Evolutionary conservation across 805 yeast genomes (phyloP), one percentile per base, ranked within the genome.

Genomic region (Debaryomyces maramus): DNA sequence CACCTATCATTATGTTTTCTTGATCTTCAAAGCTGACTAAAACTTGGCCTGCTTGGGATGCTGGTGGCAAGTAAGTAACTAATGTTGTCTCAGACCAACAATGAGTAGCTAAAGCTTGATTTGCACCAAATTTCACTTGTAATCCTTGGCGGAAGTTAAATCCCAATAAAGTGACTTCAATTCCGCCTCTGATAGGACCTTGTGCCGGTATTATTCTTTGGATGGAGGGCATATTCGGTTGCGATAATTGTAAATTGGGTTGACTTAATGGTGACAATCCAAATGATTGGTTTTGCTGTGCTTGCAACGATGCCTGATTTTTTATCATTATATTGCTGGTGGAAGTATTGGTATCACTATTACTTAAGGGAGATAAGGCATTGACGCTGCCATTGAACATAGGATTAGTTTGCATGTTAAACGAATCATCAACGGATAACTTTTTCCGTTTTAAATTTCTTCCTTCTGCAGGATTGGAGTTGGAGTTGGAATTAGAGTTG

Each of bases 81-180:
- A 93, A 85, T 0, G 99, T 93, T 1, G 93, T 77, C 28, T 86
- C 93, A 34, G 95, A 87, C 99, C 99, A 93, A 63, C 96, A 90
- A 55, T 89, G 96, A 0, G 97, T 88, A 3, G 93, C 85, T 22
- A 86, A 62, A 0, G 93, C 88, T 43, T 75, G 68, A 56, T 81
- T 81, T 9, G 83, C 80, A 23, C 99, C 99, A 65, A 93, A 93
- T 62, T 84, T 84, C 11, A 91, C 96, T 17, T 72, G 70, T 42
- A 91, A 67, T 0, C 95, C 96, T 13, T 85, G 85, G 39, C 83
- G 80, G 72, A 93, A 93, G 43, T 88, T 86, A 35, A 82, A 75
- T 2, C 99, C 99, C 32, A 93, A 69, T 36, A 93, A 67, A 0
- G 99, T 93, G 6, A 93, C 87, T 60, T 93, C 99, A 31, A 90